Evolutionary conservation across 2,329 filamentous ascomycete species (phyloP).

Genomic region (Pseudonectria foliicola): DNA sequence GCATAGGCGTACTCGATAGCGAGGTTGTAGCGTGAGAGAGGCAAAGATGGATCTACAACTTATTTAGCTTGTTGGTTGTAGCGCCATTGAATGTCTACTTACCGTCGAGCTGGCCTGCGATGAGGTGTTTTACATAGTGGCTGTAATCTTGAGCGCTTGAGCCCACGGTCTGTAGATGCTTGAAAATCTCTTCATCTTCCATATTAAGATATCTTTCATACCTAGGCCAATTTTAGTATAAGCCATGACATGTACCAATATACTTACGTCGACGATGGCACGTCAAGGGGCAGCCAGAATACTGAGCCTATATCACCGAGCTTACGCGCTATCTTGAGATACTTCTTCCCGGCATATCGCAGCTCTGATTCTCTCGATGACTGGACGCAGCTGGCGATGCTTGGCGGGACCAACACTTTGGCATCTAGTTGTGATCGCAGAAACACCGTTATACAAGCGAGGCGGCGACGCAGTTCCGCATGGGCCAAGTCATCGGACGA

Average conservation of each 20-base stretch:
- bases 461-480: slow-evolving; percentile 21
- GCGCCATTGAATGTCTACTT: rapidly evolving
- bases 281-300: slow-evolving; percentile 25
- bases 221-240: slow-evolving; percentile 8
- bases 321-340: slow-evolving; percentile 26
- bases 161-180: slow-evolving; percentile 18
- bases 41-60: slow-evolving; percentile 7
- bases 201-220: slow-evolving; percentile 29
- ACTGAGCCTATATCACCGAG: slow-evolving; percentile 24
- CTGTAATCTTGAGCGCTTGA: slow-evolving; percentile 9
- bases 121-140: slow-evolving; percentile 17
- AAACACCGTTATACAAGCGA: slow-evolving; percentile 24
- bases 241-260: rapidly evolving
- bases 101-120: slow-evolving; percentile 15
- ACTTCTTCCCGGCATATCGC: slow-evolving; percentile 26
- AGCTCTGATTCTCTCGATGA: slow-evolving; percentile 20
- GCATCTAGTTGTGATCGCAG: slow-evolving; percentile 21
- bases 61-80: not conserved
- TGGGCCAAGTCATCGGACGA: slow-evolving; percentile 6
- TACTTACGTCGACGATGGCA: slow-evolving; percentile 28
- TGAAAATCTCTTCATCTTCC: slow-evolving; percentile 25
- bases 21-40: slow-evolving; percentile 17
- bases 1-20: slow-evolving; percentile 19
- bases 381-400: slow-evolving; percentile 14
- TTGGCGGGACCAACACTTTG: slow-evolving; percentile 11